These are phyloP conservation scores for Fusarium illudens DNA, from an alignment of 2,329 filamentous ascomycete species.

Conservation along the genomic window DNA sequence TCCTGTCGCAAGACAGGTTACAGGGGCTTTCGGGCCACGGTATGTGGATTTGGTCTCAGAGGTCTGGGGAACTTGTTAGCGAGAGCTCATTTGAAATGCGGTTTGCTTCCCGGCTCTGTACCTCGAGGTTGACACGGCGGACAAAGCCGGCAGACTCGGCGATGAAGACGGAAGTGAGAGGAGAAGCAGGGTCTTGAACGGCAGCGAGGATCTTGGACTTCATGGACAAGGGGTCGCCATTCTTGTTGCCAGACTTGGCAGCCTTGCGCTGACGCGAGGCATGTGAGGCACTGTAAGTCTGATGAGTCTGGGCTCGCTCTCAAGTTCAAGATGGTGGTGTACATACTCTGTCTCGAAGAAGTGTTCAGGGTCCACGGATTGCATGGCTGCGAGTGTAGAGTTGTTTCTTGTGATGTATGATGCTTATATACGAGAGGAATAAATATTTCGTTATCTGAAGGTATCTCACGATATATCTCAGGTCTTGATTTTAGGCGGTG, in stretches of 20 bases:
- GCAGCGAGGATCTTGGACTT: constrained; percentile 88
- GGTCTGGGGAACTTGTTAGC: constrained; percentile 37
- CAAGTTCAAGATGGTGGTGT: neutral
- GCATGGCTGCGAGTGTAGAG: constrained; percentile 56
- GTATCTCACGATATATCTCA: neutral
- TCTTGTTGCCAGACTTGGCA: constrained; percentile 76
- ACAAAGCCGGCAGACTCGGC: constrained; percentile 89
- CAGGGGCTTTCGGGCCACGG: constrained; percentile 78
- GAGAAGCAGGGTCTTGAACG: constrained; percentile 69
- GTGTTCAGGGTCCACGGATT: constrained; percentile 76
- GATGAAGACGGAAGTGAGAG: constrained; percentile 71
- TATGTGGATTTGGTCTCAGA: constrained; percentile 58
- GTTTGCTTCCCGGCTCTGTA: constrained; percentile 50
- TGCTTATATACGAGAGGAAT: neutral
- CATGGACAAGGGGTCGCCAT: constrained; percentile 81
- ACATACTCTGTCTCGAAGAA: constrained; percentile 94
- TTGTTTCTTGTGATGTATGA: neutral
- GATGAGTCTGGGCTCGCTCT: neutral
- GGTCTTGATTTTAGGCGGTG: constrained; percentile 18
- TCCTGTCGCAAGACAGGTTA: constrained; percentile 78
- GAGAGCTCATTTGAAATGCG: neutral
- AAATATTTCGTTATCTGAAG: neutral
- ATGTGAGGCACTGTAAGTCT: constrained; percentile 55
- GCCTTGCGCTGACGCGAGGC: constrained; percentile 67
- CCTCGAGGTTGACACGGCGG: constrained; percentile 77